Evolutionary conservation across 495 filamentous ascomycete species (phyloP), one percentile per base, ranked within the genome.

Genomic region (Penicillium maclennaniae): DNA sequence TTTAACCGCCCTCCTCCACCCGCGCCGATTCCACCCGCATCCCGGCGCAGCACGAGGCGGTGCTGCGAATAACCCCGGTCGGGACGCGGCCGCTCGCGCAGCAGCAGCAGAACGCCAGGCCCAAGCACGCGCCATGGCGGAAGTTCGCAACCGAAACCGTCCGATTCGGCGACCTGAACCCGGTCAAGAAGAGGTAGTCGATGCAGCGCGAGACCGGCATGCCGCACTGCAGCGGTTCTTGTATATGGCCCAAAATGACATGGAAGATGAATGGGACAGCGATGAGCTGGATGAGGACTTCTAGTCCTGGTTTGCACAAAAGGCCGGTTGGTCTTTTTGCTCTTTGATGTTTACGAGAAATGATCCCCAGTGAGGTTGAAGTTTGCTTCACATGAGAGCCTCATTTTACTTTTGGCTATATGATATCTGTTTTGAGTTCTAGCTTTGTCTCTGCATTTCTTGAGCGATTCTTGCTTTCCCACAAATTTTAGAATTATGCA

Each of bases 201-300:
- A 34, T 16, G 21, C n/a, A 8, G 40, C 49, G 7, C 49, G 42
- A 38, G 52, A 60, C 16, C 49, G 58, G 46, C 52, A 50, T 17
- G 50, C 53, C 34, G 80, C 77, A 25, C 66, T 84, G 2, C 78
- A 77, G 60, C 66, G 76, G 42, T 84, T 84, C 48, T 56, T 85
- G 34, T 69, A 75, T 45, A 58, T 85, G 34, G 81, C 76, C 4
- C 65, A 70, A 53, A 74, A 80, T 42, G 83, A 86, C 56, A 73
- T 79, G 27, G 82, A 83, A 62, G 81, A 85, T 60, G 83, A 77
- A 55, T 85, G 81, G 81, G 81, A 84, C 60, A 83, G 81, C 50
- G 81, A 84, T 61, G 81, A 83, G 61, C 50, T 84, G 45, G 77
- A 79, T 34, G 79, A 78, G 43, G 69, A 62, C 43, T 74, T 68